A percentile compares a stretch with the other conserved stretches of the same genome.
Conservation (phyloP, 768 basidiomycete genomes). For the Kwoniella sp. region DNA sequence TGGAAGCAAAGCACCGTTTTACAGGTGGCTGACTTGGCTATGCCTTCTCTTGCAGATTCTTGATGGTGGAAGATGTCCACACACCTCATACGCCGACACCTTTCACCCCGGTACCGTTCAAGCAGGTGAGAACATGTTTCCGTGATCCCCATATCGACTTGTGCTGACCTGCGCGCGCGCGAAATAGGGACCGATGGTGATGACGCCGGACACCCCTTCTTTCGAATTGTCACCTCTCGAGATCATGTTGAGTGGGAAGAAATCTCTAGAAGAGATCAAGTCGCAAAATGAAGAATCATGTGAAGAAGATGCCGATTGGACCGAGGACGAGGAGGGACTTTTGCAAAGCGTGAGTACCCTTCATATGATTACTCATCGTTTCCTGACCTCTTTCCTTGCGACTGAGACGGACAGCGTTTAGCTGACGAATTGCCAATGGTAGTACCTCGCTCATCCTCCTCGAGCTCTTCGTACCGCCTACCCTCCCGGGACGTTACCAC, state of each 20-base stretch:
- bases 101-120: slow-evolving; percentile 25
- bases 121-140: slow-evolving; percentile 9
- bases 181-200: slow-evolving; percentile 26
- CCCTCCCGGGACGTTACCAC: slow-evolving; percentile 49
- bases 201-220: slow-evolving; percentile 42
- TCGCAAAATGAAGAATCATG: neutral
- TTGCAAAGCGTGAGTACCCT: slow-evolving; percentile 39
- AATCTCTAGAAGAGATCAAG: neutral
- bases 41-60: slow-evolving; percentile 1
- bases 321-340: slow-evolving; percentile 41
- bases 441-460: slow-evolving; percentile 45
- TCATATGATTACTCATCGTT: neutral
- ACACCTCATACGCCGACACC: slow-evolving; percentile 28
- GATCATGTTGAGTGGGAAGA: slow-evolving; percentile 7
- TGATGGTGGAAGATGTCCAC: slow-evolving; percentile 23
- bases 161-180: neutral
- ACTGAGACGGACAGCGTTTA: neutral
- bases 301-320: slow-evolving; percentile 28
- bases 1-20: neutral
- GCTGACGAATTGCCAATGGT: neutral
- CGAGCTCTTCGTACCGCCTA: slow-evolving; percentile 37
- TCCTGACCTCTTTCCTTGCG: no score
- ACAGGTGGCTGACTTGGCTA: neutral
- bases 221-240: slow-evolving; percentile 29
- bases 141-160: neutral